A percentile compares a stretch with the other conserved stretches of the same genome.
phyloP scores from a whole-genome alignment of 2,329 filamentous ascomycete genomes.

The Phaeoacremonium minimum region DNA sequence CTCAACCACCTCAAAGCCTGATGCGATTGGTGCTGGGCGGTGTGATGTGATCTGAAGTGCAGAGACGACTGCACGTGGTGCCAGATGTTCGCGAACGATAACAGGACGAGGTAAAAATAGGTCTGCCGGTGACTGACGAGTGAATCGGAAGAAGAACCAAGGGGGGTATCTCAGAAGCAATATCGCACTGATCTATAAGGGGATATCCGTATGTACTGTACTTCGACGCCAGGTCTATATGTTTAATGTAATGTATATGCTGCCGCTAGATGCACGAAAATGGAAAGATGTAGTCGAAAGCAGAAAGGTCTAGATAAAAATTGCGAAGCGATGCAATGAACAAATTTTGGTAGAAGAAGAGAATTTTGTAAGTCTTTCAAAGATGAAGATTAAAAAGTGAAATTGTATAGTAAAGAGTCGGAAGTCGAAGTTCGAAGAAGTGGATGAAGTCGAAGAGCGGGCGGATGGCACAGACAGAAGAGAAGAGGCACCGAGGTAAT shows the following conservation, averaged over 20 bases:
- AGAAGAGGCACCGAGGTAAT: slow-evolving; percentile 21
- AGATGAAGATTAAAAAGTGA: too few species aligned
- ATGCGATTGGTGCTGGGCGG: slow-evolving; percentile 11
- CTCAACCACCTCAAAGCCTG: too few species aligned
- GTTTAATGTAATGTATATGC: slow-evolving; percentile 1
- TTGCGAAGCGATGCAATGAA: too few species aligned
- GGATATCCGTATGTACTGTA: slow-evolving; percentile 2
- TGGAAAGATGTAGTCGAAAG: too few species aligned
- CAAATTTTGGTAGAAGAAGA: too few species aligned
- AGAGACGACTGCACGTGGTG: slow-evolving; percentile 16
- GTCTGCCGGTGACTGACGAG: not conserved
- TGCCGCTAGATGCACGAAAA: too few species aligned
- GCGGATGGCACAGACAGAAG: slow-evolving; percentile 13
- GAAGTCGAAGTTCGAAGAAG: too few species aligned
- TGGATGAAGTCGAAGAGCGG: slow-evolving; percentile 6
- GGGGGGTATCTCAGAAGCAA: slow-evolving; percentile 6
- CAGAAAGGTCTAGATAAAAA: too few species aligned
- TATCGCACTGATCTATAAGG: slow-evolving; percentile 2
- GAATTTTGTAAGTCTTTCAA: too few species aligned
- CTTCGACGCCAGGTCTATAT: slow-evolving; percentile 12
- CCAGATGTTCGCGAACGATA: not conserved
- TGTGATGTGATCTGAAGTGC: slow-evolving; percentile 17
- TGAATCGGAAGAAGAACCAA: not conserved
- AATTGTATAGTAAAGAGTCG: too few species aligned
- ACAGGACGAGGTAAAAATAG: not conserved